Evolutionary conservation across 768 basidiomycete genomes (phyloP), one percentile per base, ranked within the genome.

Genomic region (Psilocybe tampanensis): DNA sequence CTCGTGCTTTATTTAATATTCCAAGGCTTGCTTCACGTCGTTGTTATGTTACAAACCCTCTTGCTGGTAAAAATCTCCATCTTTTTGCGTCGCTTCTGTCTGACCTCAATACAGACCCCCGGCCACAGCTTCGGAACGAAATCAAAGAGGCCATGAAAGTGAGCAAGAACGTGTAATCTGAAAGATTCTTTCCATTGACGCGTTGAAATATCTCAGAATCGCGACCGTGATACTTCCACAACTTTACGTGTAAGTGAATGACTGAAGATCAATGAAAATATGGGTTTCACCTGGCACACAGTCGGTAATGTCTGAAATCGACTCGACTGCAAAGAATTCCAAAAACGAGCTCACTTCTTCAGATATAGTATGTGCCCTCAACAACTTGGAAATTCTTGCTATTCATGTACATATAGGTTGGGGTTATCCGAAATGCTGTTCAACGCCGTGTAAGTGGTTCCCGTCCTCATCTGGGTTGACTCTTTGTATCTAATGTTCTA

Each of bases 131-230:
- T 29, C 69, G 78, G 51, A 64, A 68, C 41, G 81, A 81, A 52
- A 78, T 90, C 21, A 91, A 90, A 64, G 62, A 68, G 22, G 84
- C 89, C 8, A 83, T 91, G 85, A 90, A 86, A 81, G 88, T 87
- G 34, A n/a, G 61, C 63, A 26, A 18, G 29, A 17, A 36, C 22
- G 26, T 24, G 42, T 48, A 24, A 41, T 50, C 12, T 32, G 18
- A 21, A 42, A 19, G 18, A 33, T 12, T n/a, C 13, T 26, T 55
- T 26, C 34, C 26, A 47, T 13, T 36, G 24, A 11, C 39, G 13
- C 26, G 18, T 15, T 43, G 15, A 57, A 32, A 50, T 54, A 43
- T 22, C 13, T 19, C 66, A 90, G 89, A 76, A 65, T 54, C 87
- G 80, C 62, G 81, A 90, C 62, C 67, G 76, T n/a, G 63, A 76